Base-by-base conservation (phyloP, 495 filamentous ascomycete species). In the Cercophora samala region DNA sequence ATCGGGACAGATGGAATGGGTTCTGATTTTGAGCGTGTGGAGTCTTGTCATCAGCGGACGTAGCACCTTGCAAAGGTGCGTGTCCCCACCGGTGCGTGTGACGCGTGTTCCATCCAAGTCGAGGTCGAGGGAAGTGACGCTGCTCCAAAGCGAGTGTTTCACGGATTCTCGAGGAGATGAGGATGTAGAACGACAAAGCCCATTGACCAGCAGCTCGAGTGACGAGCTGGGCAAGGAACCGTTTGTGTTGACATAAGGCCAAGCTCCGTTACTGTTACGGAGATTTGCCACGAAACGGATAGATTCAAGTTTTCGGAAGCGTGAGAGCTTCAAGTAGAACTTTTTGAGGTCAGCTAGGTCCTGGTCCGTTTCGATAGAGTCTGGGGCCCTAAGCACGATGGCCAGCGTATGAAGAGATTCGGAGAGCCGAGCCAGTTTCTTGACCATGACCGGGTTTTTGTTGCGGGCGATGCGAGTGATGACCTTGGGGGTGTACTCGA, bases 401-500 rank as follows among this genome's bases (percentile, higher is more conserved):
- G 29, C 8, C 29, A 32, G 4, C 4, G 29, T 4, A 8, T 8
- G 29, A 8, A 68, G 58, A 13, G 53, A 60, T 19, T 70, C 62
- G 8, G 24, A 56, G 9, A 73, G 66, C 22, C 15, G 37, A 32
- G 64, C 58, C 17, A 66, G 64, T 1, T 66, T 58, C 13, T 52
- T 62, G 59, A 67, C 61, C 15, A 70, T 26, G 21, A 25, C n/a
- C 25, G 32, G 58, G 6, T 60, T 54, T 62, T 68, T 67, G 68
- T 64, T 64, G 53, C 65, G 62, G 22, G 70, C 63, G n/a, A 73
- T 51, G 18, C 68, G 68, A 68, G 61, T 67, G 67, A 70, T 68
- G 60, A 71, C 67, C 56, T 56, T 59, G 29, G 69, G 71, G 17
- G 68, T 70, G 67, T 53, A 73, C 25, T 68, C 65, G 61, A 73